These are phyloP conservation scores for Baudoinia panamericana DNA, from an alignment of 495 filamentous ascomycete genomes.

Conservation along the genomic window DNA sequence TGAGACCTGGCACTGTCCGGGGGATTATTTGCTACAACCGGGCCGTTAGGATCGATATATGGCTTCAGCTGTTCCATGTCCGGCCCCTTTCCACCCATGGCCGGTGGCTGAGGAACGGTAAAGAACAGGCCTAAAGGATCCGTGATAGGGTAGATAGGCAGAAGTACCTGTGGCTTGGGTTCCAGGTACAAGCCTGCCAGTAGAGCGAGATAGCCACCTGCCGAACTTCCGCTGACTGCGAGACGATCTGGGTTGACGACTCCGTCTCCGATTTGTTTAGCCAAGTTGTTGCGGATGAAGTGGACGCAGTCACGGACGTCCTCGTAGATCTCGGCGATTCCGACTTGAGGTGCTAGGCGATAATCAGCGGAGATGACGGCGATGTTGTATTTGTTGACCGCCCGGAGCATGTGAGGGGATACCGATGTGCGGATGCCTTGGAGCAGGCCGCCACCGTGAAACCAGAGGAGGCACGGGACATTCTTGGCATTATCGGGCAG, in stretches of 20 bases:
- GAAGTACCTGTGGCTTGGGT: constrained; percentile 14
- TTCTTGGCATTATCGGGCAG: constrained; percentile 6
- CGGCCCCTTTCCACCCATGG: not conserved
- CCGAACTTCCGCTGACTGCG: constrained; percentile 9
- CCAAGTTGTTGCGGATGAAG: constrained; percentile 12
- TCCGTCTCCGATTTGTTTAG: not conserved
- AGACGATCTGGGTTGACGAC: constrained; percentile 7
- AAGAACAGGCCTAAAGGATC: constrained; percentile 15
- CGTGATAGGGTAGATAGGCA: constrained; percentile 18
- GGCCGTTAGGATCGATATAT: constrained; percentile 5
- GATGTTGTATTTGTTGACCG: constrained; percentile 7
- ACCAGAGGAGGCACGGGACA: constrained; percentile 25
- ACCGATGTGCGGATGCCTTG: constrained; percentile 8
- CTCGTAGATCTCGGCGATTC: constrained; percentile 12
- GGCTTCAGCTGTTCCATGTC: not conserved
- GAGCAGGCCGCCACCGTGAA: constrained; percentile 26
- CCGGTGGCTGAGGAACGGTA: constrained; percentile 8
- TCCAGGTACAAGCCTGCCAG: constrained; percentile 15
- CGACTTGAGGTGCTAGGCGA: constrained; percentile 14
- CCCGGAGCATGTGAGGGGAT: constrained; percentile 8
- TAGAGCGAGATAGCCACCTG: constrained; percentile 17
- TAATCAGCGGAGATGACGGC: constrained; percentile 15
- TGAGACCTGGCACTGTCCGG: not conserved
- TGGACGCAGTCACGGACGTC: constrained; percentile 15
- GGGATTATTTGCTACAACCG: constrained; percentile 6